phyloP scores from a whole-genome alignment of 2,329 filamentous ascomycete genomes.

The Fusarium sp. region DNA sequence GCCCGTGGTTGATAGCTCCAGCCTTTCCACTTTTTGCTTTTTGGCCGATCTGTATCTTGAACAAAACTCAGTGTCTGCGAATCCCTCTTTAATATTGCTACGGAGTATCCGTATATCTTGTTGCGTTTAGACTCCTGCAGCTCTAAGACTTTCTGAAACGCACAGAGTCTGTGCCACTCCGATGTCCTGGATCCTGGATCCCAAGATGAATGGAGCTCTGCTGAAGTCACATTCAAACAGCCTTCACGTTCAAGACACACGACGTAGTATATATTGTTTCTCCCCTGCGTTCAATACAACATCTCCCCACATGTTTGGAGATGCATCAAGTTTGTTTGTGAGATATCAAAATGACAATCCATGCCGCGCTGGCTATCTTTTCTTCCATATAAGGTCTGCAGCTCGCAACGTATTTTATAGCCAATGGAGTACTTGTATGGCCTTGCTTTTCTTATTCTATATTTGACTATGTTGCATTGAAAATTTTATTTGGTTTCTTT shows the following conservation, averaged over 20 bases:
- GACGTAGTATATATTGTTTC: background rate
- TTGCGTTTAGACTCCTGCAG: constrained; percentile 10
- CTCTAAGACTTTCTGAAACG: constrained; percentile 1
- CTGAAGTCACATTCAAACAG: background rate
- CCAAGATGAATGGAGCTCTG: constrained; percentile 4
- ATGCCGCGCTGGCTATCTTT: background rate
- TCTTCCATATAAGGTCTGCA: background rate
- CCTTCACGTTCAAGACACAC: background rate
- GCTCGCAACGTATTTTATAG: background rate
- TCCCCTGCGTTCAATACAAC: constrained; percentile 7
- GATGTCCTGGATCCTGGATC: background rate
- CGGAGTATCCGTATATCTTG: background rate
- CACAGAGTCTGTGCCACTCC: constrained; percentile 1
- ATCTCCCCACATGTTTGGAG: constrained; percentile 8
- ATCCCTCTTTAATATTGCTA: background rate
- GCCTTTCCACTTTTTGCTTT: constrained; percentile 6
- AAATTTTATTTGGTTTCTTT: constrained; percentile 8
- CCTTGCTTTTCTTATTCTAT: constrained; percentile 9
- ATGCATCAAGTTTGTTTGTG: background rate
- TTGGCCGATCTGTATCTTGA: background rate
- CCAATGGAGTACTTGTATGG: constrained; percentile 10
- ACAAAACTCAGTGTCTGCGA: background rate
- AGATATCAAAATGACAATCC: background rate
- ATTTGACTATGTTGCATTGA: background rate
- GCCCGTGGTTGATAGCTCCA: background rate